These are phyloP conservation scores for Leccinum solheimii DNA, from an alignment of 1,284 basidiomycete genomes.

Conservation along the genomic window DNA sequence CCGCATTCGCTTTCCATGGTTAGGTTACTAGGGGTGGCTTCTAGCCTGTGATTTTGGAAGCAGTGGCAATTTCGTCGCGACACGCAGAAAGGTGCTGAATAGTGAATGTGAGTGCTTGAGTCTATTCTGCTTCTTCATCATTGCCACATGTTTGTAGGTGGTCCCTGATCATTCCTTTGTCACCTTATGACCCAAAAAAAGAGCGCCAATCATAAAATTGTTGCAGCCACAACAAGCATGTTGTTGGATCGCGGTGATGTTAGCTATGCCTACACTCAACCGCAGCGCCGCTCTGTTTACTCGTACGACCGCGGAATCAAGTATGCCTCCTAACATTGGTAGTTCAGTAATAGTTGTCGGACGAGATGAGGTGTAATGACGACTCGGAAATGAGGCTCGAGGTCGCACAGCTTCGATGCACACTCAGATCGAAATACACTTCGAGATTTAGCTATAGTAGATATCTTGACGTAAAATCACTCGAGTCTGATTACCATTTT, in stretches of 20 bases:
- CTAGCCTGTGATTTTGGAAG: conserved; percentile 1
- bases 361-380: background rate
- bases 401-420: background rate
- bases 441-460: background rate
- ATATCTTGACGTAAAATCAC: conserved; percentile 19
- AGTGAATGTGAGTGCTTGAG: background rate
- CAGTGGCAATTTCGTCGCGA: background rate
- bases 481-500: conserved; percentile 18
- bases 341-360: background rate
- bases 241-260: background rate
- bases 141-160: background rate
- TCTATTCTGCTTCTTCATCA: background rate
- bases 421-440: background rate
- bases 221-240: background rate
- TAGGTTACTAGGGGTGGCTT: background rate
- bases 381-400: background rate
- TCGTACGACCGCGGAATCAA: background rate
- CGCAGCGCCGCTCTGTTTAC: background rate
- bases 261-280: background rate
- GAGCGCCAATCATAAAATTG: background rate
- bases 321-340: background rate
- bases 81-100: background rate
- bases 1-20: conserved; percentile 6
- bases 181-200: background rate
- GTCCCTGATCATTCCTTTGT: background rate